Base-by-base conservation (phyloP, 305 asterid species). In the Fraxinus paxiana region DNA sequence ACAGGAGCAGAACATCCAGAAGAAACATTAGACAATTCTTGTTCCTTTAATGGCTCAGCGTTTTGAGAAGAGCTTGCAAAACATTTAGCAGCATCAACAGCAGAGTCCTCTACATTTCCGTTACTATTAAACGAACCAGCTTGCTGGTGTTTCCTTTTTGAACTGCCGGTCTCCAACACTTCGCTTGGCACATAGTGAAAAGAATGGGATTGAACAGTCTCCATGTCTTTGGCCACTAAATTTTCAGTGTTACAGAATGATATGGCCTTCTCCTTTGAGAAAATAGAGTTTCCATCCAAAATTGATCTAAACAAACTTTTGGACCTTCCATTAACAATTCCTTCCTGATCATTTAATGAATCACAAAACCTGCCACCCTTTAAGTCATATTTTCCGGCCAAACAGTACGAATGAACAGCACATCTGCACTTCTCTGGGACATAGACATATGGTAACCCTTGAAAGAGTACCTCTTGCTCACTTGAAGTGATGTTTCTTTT, bases 1-100 rank as follows among this genome's bases (percentile, higher is more conserved):
- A 86, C 88, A 88, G 90, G 92, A 78, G 91, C 88, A 84, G 92
- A 87, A 86, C 89, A 87, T 83, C 87, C 84, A 70, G 92, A 90
- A 83, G 92, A 89, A 85, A 84, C 75, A 81, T 83, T 82, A 77
- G 89, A 88, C 26, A 83, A 70, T 79, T 87, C 92, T 12, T 75
- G 89, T 85, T 87, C 92, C 87, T 80, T 86, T 78, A 77, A 61
- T 84, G 86, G 83, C 71, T 33, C 81, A 20, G 69, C 83, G 74
- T 83, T 77, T 74, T 67, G 83, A 82, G 82, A 74, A 82, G 85
- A 79, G 82, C 82, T 85, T 77, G 82, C 61, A 81, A 80, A 83
- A 74, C 87, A 63, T 48, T 86, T 89, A 76, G 83, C 73, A 28
- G 74, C 86, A 82, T 81, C 88, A 33, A 79, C 76, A 81, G 83